Evolutionary conservation across 257 asterid species (phyloP).

Genomic region (Fraxinus pennsylvanica): DNA sequence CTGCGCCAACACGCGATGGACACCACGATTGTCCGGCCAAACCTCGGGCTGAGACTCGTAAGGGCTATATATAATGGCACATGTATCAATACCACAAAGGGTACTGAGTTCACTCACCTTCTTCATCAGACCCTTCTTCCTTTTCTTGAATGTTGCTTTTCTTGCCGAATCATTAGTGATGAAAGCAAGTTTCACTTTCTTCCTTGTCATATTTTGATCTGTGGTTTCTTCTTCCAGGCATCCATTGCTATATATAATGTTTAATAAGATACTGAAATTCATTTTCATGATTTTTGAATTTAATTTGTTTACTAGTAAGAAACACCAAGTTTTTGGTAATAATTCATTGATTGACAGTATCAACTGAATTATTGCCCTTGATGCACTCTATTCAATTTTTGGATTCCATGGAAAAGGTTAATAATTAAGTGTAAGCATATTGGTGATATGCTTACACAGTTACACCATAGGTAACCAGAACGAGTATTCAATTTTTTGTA

Average conservation of each 20-base stretch:
- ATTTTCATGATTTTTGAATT: background rate
- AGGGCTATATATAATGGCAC: conserved; percentile 74
- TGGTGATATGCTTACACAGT: background rate
- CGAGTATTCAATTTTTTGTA: background rate
- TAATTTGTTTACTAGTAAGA: background rate
- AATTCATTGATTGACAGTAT: conserved; percentile 28
- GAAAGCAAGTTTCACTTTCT: conserved; percentile 80
- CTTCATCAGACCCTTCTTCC: too few relatives aligned
- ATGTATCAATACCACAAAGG: conserved; percentile 77
- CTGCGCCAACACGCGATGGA: conserved; percentile 60
- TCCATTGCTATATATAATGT: conserved; percentile 39
- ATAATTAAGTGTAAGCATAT: background rate
- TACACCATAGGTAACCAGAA: too few relatives aligned
- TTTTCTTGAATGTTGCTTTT: too few relatives aligned
- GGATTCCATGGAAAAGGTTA: background rate
- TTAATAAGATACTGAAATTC: background rate
- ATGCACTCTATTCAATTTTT: background rate
- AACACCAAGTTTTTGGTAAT: conserved; percentile 30
- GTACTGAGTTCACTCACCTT: conserved; percentile 27
- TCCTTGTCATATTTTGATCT: conserved; percentile 53
- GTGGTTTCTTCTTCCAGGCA: conserved; percentile 3
- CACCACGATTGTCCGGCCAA: conserved; percentile 66
- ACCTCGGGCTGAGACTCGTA: conserved; percentile 66
- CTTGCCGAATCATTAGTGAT: conserved; percentile 63
- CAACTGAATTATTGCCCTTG: conserved; percentile 26